phyloP scores from a whole-genome alignment of 164 flowering plant species.

The Berberis vulgaris region DNA sequence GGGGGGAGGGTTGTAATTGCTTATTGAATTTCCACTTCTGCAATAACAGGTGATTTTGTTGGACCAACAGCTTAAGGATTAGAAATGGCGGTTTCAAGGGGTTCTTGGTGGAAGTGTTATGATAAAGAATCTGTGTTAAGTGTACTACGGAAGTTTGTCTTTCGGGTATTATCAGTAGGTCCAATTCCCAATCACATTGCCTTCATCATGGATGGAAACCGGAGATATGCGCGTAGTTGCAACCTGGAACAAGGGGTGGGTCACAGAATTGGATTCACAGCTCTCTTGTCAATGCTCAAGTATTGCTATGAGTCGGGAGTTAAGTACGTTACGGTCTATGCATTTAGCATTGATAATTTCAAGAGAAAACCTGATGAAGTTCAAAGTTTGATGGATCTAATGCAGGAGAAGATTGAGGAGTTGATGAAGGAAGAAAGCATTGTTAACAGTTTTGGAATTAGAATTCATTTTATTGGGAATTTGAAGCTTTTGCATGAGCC shows the following conservation, averaged over 20 bases:
- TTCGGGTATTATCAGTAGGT: conserved; percentile 35
- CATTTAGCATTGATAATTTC: conserved; percentile 84
- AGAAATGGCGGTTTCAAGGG: too few relatives aligned
- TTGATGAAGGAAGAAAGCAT: conserved; percentile 41
- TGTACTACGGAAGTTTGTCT: conserved; percentile 17
- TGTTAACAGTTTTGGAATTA: conserved; percentile 41
- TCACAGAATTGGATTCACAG: conserved; percentile 35
- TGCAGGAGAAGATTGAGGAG: conserved; percentile 56
- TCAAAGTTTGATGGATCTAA: conserved; percentile 41
- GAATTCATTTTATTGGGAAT: conserved; percentile 55
- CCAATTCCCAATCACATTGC: conserved; percentile 55
- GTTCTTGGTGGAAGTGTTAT: too few relatives aligned
- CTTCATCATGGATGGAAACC: conserved; percentile 64
- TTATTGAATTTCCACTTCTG: too few relatives aligned
- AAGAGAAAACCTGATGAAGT: conserved; percentile 60
- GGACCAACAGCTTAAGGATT: too few relatives aligned
- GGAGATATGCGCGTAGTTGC: conserved; percentile 42
- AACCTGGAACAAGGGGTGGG: conserved; percentile 35
- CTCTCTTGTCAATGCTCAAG: conserved; percentile 38
- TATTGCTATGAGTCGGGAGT: conserved; percentile 66
- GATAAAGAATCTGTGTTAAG: too few relatives aligned
- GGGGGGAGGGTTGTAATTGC: too few relatives aligned
- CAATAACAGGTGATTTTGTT: too few relatives aligned
- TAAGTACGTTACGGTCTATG: conserved; percentile 55
- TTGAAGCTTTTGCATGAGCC: conserved; percentile 43